A percentile compares a stretch with the other conserved stretches of the same genome.
Conservation (phyloP, 2,329 filamentous ascomycete genomes). For the Calcarisporium arbuscula region DNA sequence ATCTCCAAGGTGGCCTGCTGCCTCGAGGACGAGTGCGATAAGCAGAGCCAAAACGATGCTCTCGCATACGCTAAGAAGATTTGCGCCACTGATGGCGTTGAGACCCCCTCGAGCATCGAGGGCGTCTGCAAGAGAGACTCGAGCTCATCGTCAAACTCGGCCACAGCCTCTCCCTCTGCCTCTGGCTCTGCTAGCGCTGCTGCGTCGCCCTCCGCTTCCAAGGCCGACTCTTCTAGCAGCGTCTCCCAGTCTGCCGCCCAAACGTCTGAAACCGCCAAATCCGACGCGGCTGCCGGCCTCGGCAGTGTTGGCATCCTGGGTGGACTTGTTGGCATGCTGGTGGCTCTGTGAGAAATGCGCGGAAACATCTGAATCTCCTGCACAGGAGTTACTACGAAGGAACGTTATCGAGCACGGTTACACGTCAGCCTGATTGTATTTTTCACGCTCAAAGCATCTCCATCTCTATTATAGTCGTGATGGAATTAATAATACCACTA, state of each 20-base stretch:
- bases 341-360: slow-evolving; percentile 23
- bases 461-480: no score
- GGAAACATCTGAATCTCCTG: no score
- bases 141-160: slow-evolving; percentile 5
- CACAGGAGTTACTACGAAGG: no score
- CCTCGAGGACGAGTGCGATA: slow-evolving; percentile 27
- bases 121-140: slow-evolving; percentile 24
- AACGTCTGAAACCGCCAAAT: slow-evolving; percentile 1
- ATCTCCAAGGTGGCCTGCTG: slow-evolving; percentile 36
- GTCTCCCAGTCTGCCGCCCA: slow-evolving; percentile 2
- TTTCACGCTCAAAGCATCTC: no score
- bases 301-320: slow-evolving; percentile 13
- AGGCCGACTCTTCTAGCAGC: slow-evolving; percentile 12
- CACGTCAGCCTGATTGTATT: no score
- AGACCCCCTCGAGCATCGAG: slow-evolving; percentile 29
- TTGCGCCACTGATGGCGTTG: slow-evolving; percentile 29
- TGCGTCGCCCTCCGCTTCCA: slow-evolving; percentile 5
- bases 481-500: no score
- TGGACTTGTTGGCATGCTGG: slow-evolving; percentile 21
- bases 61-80: slow-evolving; percentile 31
- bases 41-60: slow-evolving; percentile 24
- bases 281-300: slow-evolving; percentile 7
- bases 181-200: slow-evolving; percentile 1
- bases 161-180: background rate
- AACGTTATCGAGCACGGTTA: no score